These are phyloP conservation scores for Epicoccum sorghinum DNA, from an alignment of 2,329 filamentous ascomycete genomes.

Conservation along the genomic window DNA sequence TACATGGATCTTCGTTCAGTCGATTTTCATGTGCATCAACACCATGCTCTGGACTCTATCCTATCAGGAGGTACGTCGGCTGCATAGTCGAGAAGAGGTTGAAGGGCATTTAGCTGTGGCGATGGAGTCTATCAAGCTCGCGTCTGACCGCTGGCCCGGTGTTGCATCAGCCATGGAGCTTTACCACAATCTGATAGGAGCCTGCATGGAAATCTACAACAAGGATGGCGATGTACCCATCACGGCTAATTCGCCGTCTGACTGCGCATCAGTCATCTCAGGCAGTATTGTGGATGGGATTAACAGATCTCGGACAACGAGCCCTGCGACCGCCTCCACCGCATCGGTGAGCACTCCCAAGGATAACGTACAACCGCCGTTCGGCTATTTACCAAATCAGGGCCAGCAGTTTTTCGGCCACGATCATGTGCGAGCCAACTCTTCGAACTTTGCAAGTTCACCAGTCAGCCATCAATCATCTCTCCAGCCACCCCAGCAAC, in stretches of 20 bases:
- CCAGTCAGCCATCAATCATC: conserved; percentile 29
- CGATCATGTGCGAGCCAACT: conserved; percentile 25
- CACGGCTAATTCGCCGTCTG: conserved; percentile 55
- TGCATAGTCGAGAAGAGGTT: conserved; percentile 75
- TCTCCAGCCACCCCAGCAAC: conserved; percentile 37
- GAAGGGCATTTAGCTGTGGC: conserved; percentile 75
- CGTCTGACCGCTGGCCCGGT: conserved; percentile 89
- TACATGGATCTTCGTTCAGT: conserved; percentile 91
- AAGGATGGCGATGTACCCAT: conserved; percentile 59
- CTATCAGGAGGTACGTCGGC: conserved; percentile 78
- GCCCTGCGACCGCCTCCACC: conserved; percentile 50
- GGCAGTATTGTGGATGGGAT: conserved; percentile 50
- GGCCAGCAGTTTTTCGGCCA: conserved; percentile 39
- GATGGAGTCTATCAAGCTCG: conserved; percentile 78
- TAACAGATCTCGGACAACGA: conserved; percentile 54
- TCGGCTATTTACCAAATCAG: conserved; percentile 46
- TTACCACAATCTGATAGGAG: conserved; percentile 82
- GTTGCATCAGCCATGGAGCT: conserved; percentile 83
- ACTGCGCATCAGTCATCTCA: conserved; percentile 50
- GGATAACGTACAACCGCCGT: conserved; percentile 40
- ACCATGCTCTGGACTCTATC: conserved; percentile 91
- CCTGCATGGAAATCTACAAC: conserved; percentile 88
- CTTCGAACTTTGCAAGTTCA: conserved; percentile 27
- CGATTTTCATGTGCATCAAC: conserved; percentile 90
- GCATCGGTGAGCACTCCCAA: conserved; percentile 47